Conservation (phyloP, 1,139 yeast genomes). For the Blastobotrys indianensis region DNA sequence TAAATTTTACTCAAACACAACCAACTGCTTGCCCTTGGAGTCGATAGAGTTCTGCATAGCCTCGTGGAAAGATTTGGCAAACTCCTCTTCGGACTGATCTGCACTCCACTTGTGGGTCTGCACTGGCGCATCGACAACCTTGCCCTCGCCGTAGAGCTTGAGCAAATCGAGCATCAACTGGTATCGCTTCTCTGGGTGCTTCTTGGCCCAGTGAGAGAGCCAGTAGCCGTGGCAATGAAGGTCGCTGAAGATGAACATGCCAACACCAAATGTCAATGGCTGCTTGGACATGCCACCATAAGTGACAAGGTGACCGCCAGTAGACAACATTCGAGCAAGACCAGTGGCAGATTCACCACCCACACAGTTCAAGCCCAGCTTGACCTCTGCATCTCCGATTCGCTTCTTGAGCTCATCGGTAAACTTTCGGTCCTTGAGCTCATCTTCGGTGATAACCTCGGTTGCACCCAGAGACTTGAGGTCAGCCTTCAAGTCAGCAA, state of each 20-base stretch:
- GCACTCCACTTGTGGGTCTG: slow-evolving; percentile 42
- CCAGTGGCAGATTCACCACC: slow-evolving; percentile 84
- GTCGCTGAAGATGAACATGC: slow-evolving; percentile 84
- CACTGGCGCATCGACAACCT: slow-evolving; percentile 57
- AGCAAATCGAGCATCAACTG: slow-evolving; percentile 57
- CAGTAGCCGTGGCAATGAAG: slow-evolving; percentile 86
- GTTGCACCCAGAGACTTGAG: slow-evolving; percentile 72
- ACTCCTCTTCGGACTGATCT: slow-evolving; percentile 42
- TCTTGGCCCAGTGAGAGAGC: slow-evolving; percentile 74
- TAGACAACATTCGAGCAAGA: slow-evolving; percentile 68
- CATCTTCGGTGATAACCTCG: slow-evolving; percentile 82
- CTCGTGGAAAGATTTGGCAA: slow-evolving; percentile 45
- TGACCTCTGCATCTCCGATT: slow-evolving; percentile 48
- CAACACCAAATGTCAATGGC: slow-evolving; percentile 85
- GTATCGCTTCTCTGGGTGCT: slow-evolving; percentile 56
- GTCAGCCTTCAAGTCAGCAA: slow-evolving; percentile 56
- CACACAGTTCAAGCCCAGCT: slow-evolving; percentile 82
- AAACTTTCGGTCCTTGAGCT: slow-evolving; percentile 63
- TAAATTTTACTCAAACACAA: slow-evolving; percentile 7
- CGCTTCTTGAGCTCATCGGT: slow-evolving; percentile 55
- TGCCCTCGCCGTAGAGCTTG: slow-evolving; percentile 46
- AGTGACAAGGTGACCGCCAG: slow-evolving; percentile 72
- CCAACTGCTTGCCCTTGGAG: slow-evolving; percentile 39
- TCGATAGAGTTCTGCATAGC: slow-evolving; percentile 47
- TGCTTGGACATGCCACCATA: slow-evolving; percentile 98